Evolutionary conservation across 805 yeast genomes (phyloP).

Genomic region (Pichia sporocuriosa): DNA sequence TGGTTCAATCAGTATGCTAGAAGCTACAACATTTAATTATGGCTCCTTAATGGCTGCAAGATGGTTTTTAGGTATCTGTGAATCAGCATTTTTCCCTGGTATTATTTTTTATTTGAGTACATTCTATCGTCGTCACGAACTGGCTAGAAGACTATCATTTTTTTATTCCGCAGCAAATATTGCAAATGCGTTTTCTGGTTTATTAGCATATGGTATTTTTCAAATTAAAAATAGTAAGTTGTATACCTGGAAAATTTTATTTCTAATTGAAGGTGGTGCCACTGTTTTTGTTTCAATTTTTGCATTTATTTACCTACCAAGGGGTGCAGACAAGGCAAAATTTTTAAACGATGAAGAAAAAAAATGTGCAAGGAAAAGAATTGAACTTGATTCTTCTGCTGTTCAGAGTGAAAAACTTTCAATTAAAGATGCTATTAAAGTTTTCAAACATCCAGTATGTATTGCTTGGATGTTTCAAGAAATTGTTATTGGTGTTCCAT

Average conservation of each 20-base stretch:
- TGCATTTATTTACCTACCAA: constrained; percentile 33
- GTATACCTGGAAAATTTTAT: constrained; percentile 43
- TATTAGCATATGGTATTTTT: constrained; percentile 31
- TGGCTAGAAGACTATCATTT: constrained; percentile 32
- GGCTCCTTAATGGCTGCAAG: constrained; percentile 31
- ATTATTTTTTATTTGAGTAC: constrained; percentile 33
- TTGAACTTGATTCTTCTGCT: constrained; percentile 41
- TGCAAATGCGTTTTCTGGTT: constrained; percentile 34
- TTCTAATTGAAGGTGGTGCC: constrained; percentile 38
- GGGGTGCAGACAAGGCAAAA: constrained; percentile 30
- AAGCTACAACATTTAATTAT: constrained; percentile 35
- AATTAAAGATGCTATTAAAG: constrained; percentile 36
- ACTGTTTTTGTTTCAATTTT: constrained; percentile 32
- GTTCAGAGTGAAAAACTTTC: constrained; percentile 31
- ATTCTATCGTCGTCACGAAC: constrained; percentile 33
- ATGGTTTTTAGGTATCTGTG: constrained; percentile 34
- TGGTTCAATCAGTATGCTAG: constrained; percentile 35
- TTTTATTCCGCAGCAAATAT: constrained; percentile 32
- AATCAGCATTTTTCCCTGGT: constrained; percentile 35
- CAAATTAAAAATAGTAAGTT: constrained; percentile 32
- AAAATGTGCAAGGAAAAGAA: constrained; percentile 32
- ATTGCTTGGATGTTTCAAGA: constrained; percentile 39
- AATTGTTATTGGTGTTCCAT: constrained; percentile 41
- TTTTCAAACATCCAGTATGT: constrained; percentile 39
- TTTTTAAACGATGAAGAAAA: constrained; percentile 38